phyloP scores from a whole-genome alignment of 805 yeast genomes.

The Pichia kluyveri region DNA sequence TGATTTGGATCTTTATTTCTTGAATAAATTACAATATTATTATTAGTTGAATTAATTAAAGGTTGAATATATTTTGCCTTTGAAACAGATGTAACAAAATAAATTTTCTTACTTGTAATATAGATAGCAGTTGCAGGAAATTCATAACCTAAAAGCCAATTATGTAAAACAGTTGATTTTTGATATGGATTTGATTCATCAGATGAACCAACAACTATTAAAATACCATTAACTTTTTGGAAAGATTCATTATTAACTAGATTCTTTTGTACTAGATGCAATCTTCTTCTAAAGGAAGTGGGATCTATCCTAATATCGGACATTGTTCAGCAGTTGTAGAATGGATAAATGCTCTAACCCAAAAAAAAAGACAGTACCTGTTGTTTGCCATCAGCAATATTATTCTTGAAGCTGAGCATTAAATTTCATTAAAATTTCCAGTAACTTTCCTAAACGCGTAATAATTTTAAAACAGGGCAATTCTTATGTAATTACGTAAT shows the following conservation, averaged over 20 bases:
- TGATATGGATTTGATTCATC: constrained; percentile 87
- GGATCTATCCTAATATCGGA: constrained; percentile 51
- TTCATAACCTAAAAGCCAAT: constrained; percentile 90
- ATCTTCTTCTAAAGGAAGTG: constrained; percentile 42
- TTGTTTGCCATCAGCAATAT: too few species aligned
- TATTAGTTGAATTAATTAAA: constrained; percentile 37
- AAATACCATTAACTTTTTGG: constrained; percentile 38
- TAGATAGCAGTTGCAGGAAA: constrained; percentile 84
- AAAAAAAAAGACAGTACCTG: too few species aligned
- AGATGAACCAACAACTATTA: constrained; percentile 74
- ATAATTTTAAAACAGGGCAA: too few species aligned
- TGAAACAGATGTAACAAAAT: constrained; percentile 70
- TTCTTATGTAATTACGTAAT: too few species aligned
- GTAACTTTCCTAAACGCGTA: too few species aligned
- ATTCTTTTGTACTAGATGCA: constrained; percentile 33
- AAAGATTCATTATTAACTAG: constrained; percentile 25
- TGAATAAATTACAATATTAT: constrained; percentile 43
- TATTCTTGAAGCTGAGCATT: too few species aligned
- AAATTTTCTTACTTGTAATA: constrained; percentile 48
- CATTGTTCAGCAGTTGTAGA: constrained; percentile 28
- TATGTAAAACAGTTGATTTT: constrained; percentile 77
- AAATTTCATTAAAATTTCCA: too few species aligned
- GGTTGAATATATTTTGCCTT: constrained; percentile 73
- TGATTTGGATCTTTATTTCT: constrained; percentile 78
- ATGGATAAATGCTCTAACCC: too few species aligned